Percentiles rank a stretch among this genome's conserved stretches.
Conservation (phyloP, 352 stramenopile genomes). For the Globisporangium heterothallicum region DNA sequence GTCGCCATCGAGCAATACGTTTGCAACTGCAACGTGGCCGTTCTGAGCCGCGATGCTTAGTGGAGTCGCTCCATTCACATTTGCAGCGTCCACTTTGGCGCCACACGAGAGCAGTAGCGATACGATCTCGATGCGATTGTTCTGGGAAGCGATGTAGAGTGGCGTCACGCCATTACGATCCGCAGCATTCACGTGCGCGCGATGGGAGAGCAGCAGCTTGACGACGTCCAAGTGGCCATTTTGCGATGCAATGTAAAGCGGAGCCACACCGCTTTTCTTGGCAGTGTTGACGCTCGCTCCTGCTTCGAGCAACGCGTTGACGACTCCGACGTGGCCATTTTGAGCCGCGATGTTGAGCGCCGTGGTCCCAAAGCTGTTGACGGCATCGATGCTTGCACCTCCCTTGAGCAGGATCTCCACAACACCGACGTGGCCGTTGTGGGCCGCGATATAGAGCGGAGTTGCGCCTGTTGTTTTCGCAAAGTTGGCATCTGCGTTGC, state of each 20-base stretch:
- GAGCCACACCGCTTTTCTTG: slow-evolving; percentile 6
- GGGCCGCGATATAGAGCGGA: slow-evolving; percentile 7
- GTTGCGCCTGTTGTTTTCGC: slow-evolving; percentile 4
- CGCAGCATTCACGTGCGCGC: slow-evolving; percentile 4
- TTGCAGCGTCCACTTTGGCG: slow-evolving; percentile 5
- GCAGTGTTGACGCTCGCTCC: slow-evolving; percentile 3
- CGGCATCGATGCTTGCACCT: background rate
- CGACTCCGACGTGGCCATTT: slow-evolving; percentile 7
- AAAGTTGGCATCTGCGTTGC: background rate
- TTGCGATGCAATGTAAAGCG: slow-evolving; percentile 12
- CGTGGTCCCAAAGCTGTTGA: slow-evolving; percentile 6
- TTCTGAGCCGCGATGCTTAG: slow-evolving; percentile 12
- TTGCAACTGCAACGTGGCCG: slow-evolving; percentile 5
- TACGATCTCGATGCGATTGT: slow-evolving; percentile 5
- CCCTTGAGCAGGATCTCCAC: slow-evolving; percentile 1
- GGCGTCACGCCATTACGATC: slow-evolving; percentile 10
- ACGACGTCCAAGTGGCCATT: slow-evolving; percentile 2
- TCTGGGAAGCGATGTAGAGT: slow-evolving; percentile 12
- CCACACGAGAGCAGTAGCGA: background rate
- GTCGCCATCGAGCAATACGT: slow-evolving; percentile 6
- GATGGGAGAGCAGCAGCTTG: slow-evolving; percentile 1
- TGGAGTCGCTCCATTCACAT: slow-evolving; percentile 8
- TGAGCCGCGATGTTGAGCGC: slow-evolving; percentile 10
- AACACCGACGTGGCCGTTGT: slow-evolving; percentile 9
- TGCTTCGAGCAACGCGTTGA: background rate